Evolutionary conservation across 768 basidiomycete species (phyloP).

Genomic region (Tricholoma bakamatsutake): DNA sequence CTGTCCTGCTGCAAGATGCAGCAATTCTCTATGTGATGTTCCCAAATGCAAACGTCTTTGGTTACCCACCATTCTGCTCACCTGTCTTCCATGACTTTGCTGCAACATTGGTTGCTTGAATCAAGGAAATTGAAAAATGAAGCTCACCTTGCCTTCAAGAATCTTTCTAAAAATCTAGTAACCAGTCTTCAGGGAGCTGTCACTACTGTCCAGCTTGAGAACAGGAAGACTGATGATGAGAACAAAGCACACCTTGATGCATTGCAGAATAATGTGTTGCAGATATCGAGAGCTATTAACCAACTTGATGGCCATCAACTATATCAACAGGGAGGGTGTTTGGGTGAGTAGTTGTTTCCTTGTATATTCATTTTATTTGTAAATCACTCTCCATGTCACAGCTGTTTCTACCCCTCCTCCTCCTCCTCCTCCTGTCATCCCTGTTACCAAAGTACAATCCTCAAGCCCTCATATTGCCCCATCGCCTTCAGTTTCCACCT

Average conservation of each 20-base stretch:
- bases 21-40: constrained; percentile 22
- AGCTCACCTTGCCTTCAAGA: not conserved
- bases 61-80: too few species aligned
- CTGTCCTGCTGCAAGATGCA: constrained; percentile 29
- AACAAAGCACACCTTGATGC: not conserved
- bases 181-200: not conserved
- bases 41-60: constrained; percentile 25
- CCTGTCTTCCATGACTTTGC: constrained; percentile 17
- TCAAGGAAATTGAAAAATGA: not conserved
- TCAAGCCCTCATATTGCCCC: not conserved
- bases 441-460: not conserved
- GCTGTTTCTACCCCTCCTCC: not conserved
- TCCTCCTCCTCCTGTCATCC: not conserved
- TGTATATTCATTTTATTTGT: not conserved
- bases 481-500: not conserved
- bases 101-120: not conserved
- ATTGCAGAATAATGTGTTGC: not conserved
- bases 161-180: not conserved
- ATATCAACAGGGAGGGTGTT: not conserved
- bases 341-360: not conserved
- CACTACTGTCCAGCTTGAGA: not conserved
- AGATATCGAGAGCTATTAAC: not conserved
- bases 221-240: not conserved
- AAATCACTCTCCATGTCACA: not conserved
- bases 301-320: not conserved